Base-by-base conservation (phyloP, 2,329 filamentous ascomycete genomes). In the Ambrosiella xylebori region DNA sequence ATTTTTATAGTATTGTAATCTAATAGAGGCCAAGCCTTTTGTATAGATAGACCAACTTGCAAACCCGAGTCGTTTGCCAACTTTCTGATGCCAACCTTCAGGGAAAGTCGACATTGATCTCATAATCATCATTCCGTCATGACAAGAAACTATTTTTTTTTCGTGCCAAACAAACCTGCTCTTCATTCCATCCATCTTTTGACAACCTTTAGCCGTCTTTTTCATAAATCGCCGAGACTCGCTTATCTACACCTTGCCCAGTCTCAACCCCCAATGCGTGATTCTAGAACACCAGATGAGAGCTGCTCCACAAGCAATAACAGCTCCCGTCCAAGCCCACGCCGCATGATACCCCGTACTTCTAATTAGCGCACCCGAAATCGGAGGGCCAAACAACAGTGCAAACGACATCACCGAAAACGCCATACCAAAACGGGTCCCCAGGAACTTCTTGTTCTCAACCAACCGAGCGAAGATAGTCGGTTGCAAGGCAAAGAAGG, bases 391-490 rank as follows among this genome's bases (percentile, higher is more conserved):
- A 15, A 68, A 63, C 40, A 73, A 61, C 0, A 68, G 68, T 1
- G 65, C 68, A 9, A 72, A 61, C 1, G 66, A 68, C 45, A 70
- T 70, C 7, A 72, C 59, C 11, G 69, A 65, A 7, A 66, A 65
- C 6, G 68, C 66, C 67, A 75, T 73, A 2, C 74, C 73, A n/a
- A 76, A 64, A 15, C 74, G 64, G 2, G 72, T 73, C 3, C 74
- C 74, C 3, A 74, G 58, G 4, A 65, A 63, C 52, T 64, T 65
- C 51, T 71, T 63, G 53, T 76, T 71, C 1, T 66, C 64, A 0
- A 72, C 73, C 38, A 76, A 66, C 40, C 66, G 68, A 1, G 70
- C 69, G 7, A 76, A 65, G 1, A 72, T 71, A 0, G 73, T 69
- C 2, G 71, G 69, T 1, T 71, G 70, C 15, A 77, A 64, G 2